Conservation (phyloP, 139 green algal genomes). For the Edaphochlamys debaryana region DNA sequence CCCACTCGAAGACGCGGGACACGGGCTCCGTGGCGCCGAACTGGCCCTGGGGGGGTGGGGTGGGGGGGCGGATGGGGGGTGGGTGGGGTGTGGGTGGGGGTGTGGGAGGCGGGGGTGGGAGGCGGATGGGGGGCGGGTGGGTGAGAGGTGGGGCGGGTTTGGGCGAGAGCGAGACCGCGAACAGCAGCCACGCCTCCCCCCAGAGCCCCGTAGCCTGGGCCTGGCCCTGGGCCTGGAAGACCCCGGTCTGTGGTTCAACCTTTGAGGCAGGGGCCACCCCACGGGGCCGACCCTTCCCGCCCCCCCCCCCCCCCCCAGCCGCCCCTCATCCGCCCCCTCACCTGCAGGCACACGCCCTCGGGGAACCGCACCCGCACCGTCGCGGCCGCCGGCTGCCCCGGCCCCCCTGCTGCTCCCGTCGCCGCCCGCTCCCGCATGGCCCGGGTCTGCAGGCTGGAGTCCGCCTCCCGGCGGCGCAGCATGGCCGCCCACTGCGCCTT, state of each 20-base stretch:
- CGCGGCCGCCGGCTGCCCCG: constrained; percentile 12
- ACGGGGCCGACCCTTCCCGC: no score
- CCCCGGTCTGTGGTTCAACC: no score
- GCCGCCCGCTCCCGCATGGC: constrained; percentile 62
- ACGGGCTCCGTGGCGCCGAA: constrained; percentile 73
- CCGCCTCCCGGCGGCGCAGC: constrained; percentile 13
- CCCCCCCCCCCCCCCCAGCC: no score
- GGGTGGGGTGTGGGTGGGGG: neutral
- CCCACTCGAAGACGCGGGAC: constrained; percentile 72
- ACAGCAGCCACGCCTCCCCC: no score
- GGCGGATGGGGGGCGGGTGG: no score
- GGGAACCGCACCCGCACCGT: constrained; percentile 71
- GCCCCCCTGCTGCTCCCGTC: neutral
- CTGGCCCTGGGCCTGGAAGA: no score
- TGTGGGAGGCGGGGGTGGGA: no score
- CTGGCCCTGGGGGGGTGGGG: constrained; percentile 59
- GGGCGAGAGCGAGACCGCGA: no score
- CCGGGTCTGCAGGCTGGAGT: constrained; percentile 59
- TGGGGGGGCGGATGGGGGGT: neutral
- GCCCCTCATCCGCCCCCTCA: neutral
- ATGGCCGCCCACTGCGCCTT: constrained; percentile 65
- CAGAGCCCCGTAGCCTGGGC: no score
- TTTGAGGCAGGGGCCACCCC: no score
- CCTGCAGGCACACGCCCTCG: constrained; percentile 76
- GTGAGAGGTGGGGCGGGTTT: no score